These are phyloP conservation scores for Fusarium sp. DNA, from an alignment of 2,329 filamentous ascomycete species.

Conservation along the genomic window DNA sequence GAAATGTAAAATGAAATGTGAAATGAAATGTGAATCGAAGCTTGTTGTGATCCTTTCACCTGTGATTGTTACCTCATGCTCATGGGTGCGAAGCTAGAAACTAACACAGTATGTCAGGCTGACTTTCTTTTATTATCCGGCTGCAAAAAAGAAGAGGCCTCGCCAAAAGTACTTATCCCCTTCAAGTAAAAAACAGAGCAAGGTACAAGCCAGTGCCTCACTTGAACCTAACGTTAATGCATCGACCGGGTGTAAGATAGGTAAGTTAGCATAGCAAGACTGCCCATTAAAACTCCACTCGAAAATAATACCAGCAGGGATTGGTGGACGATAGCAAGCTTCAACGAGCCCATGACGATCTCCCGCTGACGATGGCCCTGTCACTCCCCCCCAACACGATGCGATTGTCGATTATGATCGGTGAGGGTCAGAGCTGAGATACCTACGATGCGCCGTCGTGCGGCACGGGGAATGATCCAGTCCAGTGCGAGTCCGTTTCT, in stretches of 20 bases:
- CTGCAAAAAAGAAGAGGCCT: too few relatives aligned
- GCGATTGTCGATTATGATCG: conserved; percentile 38
- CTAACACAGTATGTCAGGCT: too few relatives aligned
- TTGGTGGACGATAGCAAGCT: conserved; percentile 6
- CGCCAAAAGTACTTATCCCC: too few relatives aligned
- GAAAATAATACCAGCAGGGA: too few relatives aligned
- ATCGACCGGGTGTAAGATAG: neutral
- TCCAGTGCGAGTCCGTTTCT: neutral
- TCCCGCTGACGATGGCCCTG: conserved; percentile 39
- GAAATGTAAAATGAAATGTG: neutral
- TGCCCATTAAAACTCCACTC: conserved; percentile 23
- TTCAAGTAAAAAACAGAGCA: too few relatives aligned
- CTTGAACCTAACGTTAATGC: too few relatives aligned
- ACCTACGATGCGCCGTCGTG: neutral
- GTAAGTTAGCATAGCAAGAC: neutral
- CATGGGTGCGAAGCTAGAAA: too few relatives aligned
- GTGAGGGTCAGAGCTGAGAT: neutral
- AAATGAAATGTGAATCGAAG: neutral
- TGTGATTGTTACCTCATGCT: neutral
- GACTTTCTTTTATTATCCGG: too few relatives aligned
- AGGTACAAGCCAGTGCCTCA: too few relatives aligned
- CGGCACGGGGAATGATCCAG: too few relatives aligned
- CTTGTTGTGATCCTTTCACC: neutral
- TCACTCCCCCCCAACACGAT: conserved; percentile 6
- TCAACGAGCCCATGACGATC: conserved; percentile 34